Base-by-base conservation (phyloP, 2,329 filamentous ascomycete species). In the Sordariomycetes sp. region DNA sequence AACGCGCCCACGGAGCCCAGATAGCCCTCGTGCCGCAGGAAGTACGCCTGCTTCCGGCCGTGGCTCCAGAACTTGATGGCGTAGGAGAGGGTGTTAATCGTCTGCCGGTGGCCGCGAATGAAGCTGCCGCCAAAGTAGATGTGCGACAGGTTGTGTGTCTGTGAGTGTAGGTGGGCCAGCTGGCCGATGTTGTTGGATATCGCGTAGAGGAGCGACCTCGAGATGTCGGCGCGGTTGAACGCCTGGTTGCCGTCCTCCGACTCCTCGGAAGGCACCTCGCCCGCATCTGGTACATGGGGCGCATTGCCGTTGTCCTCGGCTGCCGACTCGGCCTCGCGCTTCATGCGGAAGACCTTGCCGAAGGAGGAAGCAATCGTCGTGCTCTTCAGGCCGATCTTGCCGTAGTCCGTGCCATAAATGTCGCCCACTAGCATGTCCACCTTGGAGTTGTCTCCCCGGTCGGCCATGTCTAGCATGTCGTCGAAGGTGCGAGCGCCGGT, bases 61-160 rank as follows among this genome's bases (percentile, higher is more conserved):
- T 94, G 90, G 64, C 88, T 91, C 94, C 94, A 99, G 74, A 97
- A 99, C 65, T 90, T 90, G 74, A 99, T 97, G 68, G 93, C 94
- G 68, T 96, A 99, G 58, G 88, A 92, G 11, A 99, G 78, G 0
- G 94, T 97, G 72, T 97, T 96, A 83, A 99, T 99, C 14, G 94
- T 99, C 74, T 97, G 94, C 18, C 89, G 85, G 71, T 99, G 94
- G 48, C 94, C 94, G 50, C 94, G 86, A 68, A 99, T 97, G 70
- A 97, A 99, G 7, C 89, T 94, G 25, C 94, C 94, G 24, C 94
- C 94, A 72, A 99, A 99, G 76, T 99, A 99, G 61, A 99, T 97
- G 67, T 93, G 86, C 62, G 89, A 88, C 28, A 97, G 78, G 53
- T 87, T 83, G 74, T 99, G 93, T 68, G 96, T 94, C 70, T 97